Conservation (phyloP, 177 flowering plant species). For the Telopea speciosissima region DNA sequence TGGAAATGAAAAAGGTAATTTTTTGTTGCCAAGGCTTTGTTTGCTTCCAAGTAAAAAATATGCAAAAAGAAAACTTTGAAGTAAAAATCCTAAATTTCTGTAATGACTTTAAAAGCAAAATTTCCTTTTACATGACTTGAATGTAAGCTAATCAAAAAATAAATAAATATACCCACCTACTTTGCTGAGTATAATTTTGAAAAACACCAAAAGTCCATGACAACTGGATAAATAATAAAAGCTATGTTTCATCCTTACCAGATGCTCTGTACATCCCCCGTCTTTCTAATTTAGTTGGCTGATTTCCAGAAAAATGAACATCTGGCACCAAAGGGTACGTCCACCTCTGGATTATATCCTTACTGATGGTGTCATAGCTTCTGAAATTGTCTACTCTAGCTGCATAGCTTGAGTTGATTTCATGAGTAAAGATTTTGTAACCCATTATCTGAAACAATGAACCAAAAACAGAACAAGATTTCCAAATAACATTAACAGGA, state of each 20-base stretch:
- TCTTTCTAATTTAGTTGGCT: conserved; percentile 60
- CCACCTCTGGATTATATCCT: conserved; percentile 95
- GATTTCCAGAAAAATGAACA: conserved; percentile 62
- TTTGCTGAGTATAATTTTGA: background rate
- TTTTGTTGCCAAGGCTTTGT: no score
- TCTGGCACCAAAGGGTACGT: conserved; percentile 94
- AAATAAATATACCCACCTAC: background rate
- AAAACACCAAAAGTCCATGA: background rate
- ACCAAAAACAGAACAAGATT: conserved; percentile 5
- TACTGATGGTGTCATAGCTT: conserved; percentile 90
- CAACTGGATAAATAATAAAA: background rate
- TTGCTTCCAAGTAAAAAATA: no score
- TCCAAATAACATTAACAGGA: background rate
- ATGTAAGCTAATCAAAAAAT: no score
- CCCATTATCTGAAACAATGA: conserved; percentile 74
- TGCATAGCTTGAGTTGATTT: conserved; percentile 86
- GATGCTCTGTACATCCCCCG: conserved; percentile 73
- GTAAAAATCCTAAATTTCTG: no score
- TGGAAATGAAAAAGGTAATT: no score
- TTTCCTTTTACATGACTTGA: no score
- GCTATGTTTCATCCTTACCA: conserved; percentile 36
- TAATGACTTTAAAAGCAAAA: no score
- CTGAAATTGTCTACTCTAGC: conserved; percentile 87
- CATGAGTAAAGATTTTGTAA: conserved; percentile 88
- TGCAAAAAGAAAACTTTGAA: no score